Evolutionary conservation across 805 yeast genomes (phyloP), one percentile per base, ranked within the genome.

Genomic region (Ogataea neopini): DNA sequence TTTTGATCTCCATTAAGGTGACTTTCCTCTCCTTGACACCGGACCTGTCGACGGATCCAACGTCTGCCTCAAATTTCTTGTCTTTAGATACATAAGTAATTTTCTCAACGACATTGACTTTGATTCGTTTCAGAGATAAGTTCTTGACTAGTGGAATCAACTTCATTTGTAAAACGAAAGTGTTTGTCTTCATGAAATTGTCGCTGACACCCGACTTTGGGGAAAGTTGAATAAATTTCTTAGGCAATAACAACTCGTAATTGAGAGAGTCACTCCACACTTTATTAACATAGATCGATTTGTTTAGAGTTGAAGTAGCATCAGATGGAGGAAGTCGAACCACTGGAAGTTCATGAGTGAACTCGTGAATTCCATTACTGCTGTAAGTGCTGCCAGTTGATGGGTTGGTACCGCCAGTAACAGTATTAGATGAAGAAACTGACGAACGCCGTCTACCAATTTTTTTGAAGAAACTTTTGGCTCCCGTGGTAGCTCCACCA

Each of bases 221-320:
- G 2, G 86, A 86, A 40, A 86, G 66, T 1, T 86, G 73, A 9
- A 86, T 79, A 62, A 74, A 86, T 58, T 86, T 87, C 48, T 75
- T 75, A 0, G 91, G 90, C 49, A 87, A 75, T 0, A 89, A 77
- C 13, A 87, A 75, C 53, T 85, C 85, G 64, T 87, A 87, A 47
- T 81, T 81, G 30, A 87, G 65, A 0, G 88, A 64, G 46, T 85
- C 83, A 55, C 81, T 80, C 94, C 94, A 87, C 1, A 81, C 74
- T 51, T 87, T 74, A 61, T 84, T 85, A 29, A 87, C 88, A 62
- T 83, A 86, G 14, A 87, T 77, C 0, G 95, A 89, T 59, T 85
- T 87, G 60, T 86, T 84, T 5, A 80, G 71, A 6, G 79, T 76
- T 3, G 81, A 75, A 29, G 77, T 74, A 2, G 82, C 81, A 60